A percentile compares a stretch with the other conserved stretches of the same genome.
phyloP scores from a whole-genome alignment of 1,284 basidiomycete species.

The Agroathelia rolfsii region DNA sequence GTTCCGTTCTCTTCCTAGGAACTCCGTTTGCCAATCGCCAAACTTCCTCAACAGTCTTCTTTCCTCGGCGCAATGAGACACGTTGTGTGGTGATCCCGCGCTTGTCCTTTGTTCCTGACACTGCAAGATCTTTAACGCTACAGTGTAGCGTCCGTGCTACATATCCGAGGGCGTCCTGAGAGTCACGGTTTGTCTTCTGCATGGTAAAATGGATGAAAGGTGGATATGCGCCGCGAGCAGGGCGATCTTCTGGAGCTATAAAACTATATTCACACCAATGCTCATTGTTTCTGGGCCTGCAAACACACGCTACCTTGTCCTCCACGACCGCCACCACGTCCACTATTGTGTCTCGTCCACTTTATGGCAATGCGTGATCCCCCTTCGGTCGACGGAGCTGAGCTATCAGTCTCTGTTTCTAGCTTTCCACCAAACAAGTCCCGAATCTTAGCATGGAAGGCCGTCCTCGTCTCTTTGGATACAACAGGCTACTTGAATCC shows the following conservation, averaged over 20 bases:
- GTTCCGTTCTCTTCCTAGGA: conserved; percentile 43
- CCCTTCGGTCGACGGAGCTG: conserved; percentile 38
- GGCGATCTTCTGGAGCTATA: conserved; percentile 27
- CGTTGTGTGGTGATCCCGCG: conserved; percentile 93
- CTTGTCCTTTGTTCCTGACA: conserved; percentile 98
- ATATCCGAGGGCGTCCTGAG: conserved; percentile 85
- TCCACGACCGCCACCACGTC: conserved; percentile 31
- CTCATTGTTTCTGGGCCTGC: neutral
- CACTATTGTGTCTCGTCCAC: conserved; percentile 49
- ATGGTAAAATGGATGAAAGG: conserved; percentile 95
- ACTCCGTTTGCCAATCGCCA: conserved; percentile 74
- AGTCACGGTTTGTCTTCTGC: conserved; percentile 97
- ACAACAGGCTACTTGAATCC: conserved; percentile 54
- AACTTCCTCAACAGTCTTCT: conserved; percentile 75
- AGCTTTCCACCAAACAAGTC: conserved; percentile 77
- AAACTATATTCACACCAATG: neutral
- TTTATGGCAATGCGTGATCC: conserved; percentile 65
- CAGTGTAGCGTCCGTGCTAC: conserved; percentile 71
- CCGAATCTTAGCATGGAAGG: conserved; percentile 75
- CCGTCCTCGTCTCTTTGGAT: conserved; percentile 74
- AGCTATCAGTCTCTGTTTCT: conserved; percentile 69
- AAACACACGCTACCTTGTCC: conserved; percentile 29
- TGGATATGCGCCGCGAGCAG: conserved; percentile 57
- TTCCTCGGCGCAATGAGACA: conserved; percentile 74
- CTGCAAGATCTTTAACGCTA: conserved; percentile 70